Evolutionary conservation across 2,329 filamentous ascomycete species (phyloP).

Genomic region (Talaromyces albobiverticillius): DNA sequence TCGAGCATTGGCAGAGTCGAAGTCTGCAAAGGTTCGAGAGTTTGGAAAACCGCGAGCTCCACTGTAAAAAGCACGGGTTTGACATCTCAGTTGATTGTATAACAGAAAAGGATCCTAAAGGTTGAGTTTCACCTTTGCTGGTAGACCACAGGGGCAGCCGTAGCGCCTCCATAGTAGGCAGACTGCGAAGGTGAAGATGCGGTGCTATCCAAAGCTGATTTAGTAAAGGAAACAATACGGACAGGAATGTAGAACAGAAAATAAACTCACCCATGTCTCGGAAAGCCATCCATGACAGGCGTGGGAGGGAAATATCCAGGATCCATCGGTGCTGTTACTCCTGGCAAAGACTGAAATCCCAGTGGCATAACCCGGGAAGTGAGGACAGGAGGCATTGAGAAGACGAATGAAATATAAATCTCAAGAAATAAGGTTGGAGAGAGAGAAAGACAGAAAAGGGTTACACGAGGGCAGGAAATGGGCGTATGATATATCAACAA

Average conservation of each 20-base stretch:
- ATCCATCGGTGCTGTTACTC: constrained; percentile 26
- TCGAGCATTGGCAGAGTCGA: constrained; percentile 24
- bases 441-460: not conserved
- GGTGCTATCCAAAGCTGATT: not conserved
- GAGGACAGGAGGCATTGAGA: constrained; percentile 32
- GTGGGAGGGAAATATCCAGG: constrained; percentile 29
- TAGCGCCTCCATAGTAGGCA: constrained; percentile 27
- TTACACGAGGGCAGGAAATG: not conserved
- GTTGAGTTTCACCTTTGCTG: constrained; percentile 34
- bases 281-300: constrained; percentile 30
- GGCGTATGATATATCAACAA: not conserved
- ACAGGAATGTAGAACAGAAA: not conserved
- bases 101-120: not conserved
- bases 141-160: constrained; percentile 30
- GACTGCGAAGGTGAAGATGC: constrained; percentile 22
- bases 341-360: constrained; percentile 29
- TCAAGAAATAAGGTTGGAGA: not conserved
- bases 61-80: constrained; percentile 23
- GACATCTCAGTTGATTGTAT: constrained; percentile 15
- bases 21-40: constrained; percentile 25
- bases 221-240: not conserved
- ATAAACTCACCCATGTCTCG: constrained; percentile 34
- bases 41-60: constrained; percentile 29
- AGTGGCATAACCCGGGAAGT: constrained; percentile 28
- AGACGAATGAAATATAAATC: constrained; percentile 10